Conservation (phyloP, 768 basidiomycete genomes). For the Phanerochaete sordida region DNA sequence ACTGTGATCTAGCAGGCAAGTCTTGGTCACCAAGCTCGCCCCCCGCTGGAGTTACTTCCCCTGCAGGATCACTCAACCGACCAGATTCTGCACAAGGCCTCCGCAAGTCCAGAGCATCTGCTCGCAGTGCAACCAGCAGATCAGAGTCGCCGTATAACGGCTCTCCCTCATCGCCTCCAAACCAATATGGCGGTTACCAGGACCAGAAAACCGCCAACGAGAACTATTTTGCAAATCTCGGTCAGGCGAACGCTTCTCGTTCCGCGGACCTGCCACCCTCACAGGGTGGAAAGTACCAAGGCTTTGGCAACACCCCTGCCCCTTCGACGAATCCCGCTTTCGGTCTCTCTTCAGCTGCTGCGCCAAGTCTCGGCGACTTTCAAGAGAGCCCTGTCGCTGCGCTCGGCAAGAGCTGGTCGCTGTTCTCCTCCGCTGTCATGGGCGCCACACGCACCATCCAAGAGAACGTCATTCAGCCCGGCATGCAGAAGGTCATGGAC, state of each 20-base stretch:
- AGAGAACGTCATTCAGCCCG: slow-evolving; percentile 89
- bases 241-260: slow-evolving; percentile 75
- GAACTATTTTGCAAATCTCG: slow-evolving; percentile 79
- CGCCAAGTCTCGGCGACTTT: slow-evolving; percentile 76
- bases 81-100: slow-evolving; percentile 79
- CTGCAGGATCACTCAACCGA: slow-evolving; percentile 37
- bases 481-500: slow-evolving; percentile 76
- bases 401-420: slow-evolving; percentile 90
- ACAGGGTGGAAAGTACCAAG: slow-evolving; percentile 90
- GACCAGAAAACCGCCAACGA: slow-evolving; percentile 85
- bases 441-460: slow-evolving; percentile 77
- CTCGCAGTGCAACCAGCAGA: slow-evolving; percentile 45
- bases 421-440: slow-evolving; percentile 83
- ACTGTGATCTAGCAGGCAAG: slow-evolving; percentile 68
- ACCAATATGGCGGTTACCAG: slow-evolving; percentile 35
- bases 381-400: slow-evolving; percentile 86
- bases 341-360: slow-evolving; percentile 72
- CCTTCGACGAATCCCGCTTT: slow-evolving; percentile 67
- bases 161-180: slow-evolving; percentile 41
- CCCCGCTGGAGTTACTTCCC: slow-evolving; percentile 41
- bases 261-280: slow-evolving; percentile 82
- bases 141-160: slow-evolving; percentile 43
- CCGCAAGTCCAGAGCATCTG: slow-evolving; percentile 79
- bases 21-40: slow-evolving; percentile 78
- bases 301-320: slow-evolving; percentile 86